Base-by-base conservation (phyloP, 2,329 filamentous ascomycete species). In the Neonectria magnoliae region DNA sequence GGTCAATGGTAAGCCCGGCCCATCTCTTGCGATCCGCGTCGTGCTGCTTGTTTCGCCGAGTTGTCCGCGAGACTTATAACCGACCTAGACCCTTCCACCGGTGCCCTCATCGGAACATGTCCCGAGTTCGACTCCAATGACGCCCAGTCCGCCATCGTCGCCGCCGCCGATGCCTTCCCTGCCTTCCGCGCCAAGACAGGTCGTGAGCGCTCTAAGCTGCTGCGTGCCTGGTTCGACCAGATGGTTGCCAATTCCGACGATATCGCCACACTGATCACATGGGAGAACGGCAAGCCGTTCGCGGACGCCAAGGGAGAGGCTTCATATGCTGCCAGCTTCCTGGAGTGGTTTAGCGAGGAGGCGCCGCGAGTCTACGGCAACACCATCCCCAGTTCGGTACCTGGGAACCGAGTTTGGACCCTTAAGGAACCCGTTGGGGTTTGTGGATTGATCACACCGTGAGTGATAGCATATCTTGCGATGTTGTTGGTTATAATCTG, bases 221-320 rank as follows among this genome's bases (percentile, higher is more conserved):
- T 97, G 69, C 86, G 92, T 60, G 90, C 88, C 77, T 97, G 93
- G 93, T 93, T 93, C 79, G 90, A 95, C 70, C 83, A 95, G 69
- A 89, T 96, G 84, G 78, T 91, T 33, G 91, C 91, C 65, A 94
- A 97, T 73, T 84, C 87, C 51, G 92, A 94, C 31, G 93, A 97
- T 76, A 83, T 97, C 33, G 92, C 93, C 8, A 93, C 85, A 65
- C 84, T 97, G 66, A 94, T 97, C 74, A 96, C 93, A 42, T 93
- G 91, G 89, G 93, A 97, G 82, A 97, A 97, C 71, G 93, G 93
- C 68, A 97, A 97, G 83, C 92, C 93, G 1, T 75, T 92, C 29
- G 88, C 91, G 31, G 92, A 94, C 75, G 90, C 92, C 38, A 88
- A 87, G 76, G 90, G 89, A 41, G 92, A 94, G 80, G 88, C 90